Base-by-base conservation (phyloP, 23 red algal species). In the Cyanidiococcus yangmingshanensis region DNA sequence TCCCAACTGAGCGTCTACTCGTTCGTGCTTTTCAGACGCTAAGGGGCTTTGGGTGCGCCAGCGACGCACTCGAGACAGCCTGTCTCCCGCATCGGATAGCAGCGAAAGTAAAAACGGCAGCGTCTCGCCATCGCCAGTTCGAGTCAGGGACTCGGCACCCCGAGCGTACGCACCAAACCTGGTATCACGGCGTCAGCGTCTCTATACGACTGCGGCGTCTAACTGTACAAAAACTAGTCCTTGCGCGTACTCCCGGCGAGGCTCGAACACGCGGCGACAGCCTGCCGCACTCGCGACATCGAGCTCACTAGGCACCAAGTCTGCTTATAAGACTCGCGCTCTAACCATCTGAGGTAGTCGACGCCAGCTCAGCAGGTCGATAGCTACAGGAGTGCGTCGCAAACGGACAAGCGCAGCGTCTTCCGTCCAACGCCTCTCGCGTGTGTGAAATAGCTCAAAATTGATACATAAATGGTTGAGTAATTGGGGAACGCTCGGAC, bases 251-350 rank as follows among this genome's bases (percentile, higher is more conserved):
- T 71, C 63, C 63, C 63, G 63, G 63, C 63, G 63, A 71, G 63
- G 63, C 63, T 71, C 63, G 63, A 71, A 71, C 63, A 29, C 63
- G 63, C 63, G 27, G 45, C 45, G 45, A 15, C 12, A 17, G 3
- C 63, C 7, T 12, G 3, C 7, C n/a, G 63, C 32, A 71, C 63
- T 71, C 63, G 63, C 63, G 63, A 71, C 63, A 71, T 71, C 63
- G 63, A 71, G 63, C 63, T 71, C 27, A 25, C 63, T 71, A 29
- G 32, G 63, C 63, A 71, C 63, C n/a, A 32, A 25, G 63, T 71
- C 63, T 71, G 63, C 63, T 71, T 71, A 71, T 71, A 71, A 71
- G 63, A 71, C 63, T 71, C 63, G 63, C 63, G 63, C 63, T 71
- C 63, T 71, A 71, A 71, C 63, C 63, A 71, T 7, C 63, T 71